A percentile compares a stretch with the other conserved stretches of the same genome.
phyloP scores from a whole-genome alignment of 1,284 basidiomycete species.

The Pseudozyma thailandica region DNA sequence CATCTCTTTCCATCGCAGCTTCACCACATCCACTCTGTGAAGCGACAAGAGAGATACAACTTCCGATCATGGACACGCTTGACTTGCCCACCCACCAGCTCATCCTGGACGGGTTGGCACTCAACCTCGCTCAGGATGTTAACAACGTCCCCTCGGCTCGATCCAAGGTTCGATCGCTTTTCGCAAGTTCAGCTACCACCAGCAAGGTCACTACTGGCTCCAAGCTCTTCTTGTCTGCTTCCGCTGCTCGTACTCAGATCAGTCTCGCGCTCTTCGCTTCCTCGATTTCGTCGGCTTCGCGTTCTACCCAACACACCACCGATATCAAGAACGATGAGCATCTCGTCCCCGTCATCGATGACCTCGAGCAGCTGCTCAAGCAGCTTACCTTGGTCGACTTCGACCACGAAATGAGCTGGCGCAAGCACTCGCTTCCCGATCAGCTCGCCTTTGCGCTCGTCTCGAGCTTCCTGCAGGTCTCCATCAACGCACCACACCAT shows the following conservation, averaged over 20 bases:
- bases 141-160: slow-evolving; percentile 54
- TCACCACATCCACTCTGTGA: not conserved
- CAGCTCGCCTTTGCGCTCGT: slow-evolving; percentile 62
- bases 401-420: slow-evolving; percentile 52
- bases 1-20: not conserved
- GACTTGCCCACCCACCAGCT: slow-evolving; percentile 79
- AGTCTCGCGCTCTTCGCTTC: slow-evolving; percentile 64
- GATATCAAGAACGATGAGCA: slow-evolving; percentile 50
- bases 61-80: slow-evolving; percentile 65
- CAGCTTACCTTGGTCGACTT: slow-evolving; percentile 52
- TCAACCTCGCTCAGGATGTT: slow-evolving; percentile 71
- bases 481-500: slow-evolving; percentile 74
- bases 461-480: slow-evolving; percentile 73
- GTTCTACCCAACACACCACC: slow-evolving; percentile 52
- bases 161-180: slow-evolving; percentile 32
- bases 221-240: slow-evolving; percentile 39
- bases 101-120: slow-evolving; percentile 82
- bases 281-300: slow-evolving; percentile 58
- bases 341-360: slow-evolving; percentile 56
- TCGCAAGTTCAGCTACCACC: slow-evolving; percentile 44
- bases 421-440: slow-evolving; percentile 60
- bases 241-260: slow-evolving; percentile 60
- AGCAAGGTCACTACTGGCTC: slow-evolving; percentile 39
- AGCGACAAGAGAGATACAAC: not conserved
- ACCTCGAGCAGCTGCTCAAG: slow-evolving; percentile 46